Percentiles rank a stretch among this genome's conserved stretches.
phyloP scores from a whole-genome alignment of 2,329 filamentous ascomycete species.

The Fusarium begoniae region DNA sequence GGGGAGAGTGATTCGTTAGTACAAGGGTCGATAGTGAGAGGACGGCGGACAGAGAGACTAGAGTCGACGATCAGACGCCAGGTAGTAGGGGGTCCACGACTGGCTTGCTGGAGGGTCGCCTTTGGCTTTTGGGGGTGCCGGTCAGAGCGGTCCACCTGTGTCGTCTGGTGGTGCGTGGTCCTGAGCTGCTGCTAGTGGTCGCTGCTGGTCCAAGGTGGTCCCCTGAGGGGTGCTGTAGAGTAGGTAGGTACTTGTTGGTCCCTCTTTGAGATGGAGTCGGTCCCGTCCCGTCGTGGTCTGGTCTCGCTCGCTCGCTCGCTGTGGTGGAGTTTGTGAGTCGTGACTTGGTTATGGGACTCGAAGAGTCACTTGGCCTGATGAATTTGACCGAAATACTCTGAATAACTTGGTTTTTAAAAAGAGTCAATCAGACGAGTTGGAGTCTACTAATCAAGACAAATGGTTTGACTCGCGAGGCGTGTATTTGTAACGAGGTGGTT shows the following conservation, averaged over 20 bases:
- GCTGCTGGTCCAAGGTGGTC: conserved; percentile 37
- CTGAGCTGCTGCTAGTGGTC: conserved; percentile 32
- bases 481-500: conserved; percentile 36
- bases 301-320: conserved; percentile 1
- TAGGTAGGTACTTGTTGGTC: conserved; percentile 24
- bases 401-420: conserved; percentile 9
- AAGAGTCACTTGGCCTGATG: conserved; percentile 34
- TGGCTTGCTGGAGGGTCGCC: conserved; percentile 28
- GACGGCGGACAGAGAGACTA: conserved; percentile 30
- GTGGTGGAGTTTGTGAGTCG: conserved; percentile 25
- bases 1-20: conserved; percentile 39
- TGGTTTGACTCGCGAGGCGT: conserved; percentile 35
- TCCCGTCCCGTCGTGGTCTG: conserved; percentile 23
- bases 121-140: conserved; percentile 37
- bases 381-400: conserved; percentile 8
- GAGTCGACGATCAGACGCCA: conserved; percentile 43
- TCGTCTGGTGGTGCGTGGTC: conserved; percentile 38
- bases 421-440: conserved; percentile 16
- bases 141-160: conserved; percentile 36
- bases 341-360: conserved; percentile 33
- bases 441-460: conserved; percentile 22
- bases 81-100: conserved; percentile 36
- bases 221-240: conserved; percentile 30
- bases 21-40: conserved; percentile 26
- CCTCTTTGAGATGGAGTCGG: conserved; percentile 29